These are phyloP conservation scores for Zalaria obscura DNA, from an alignment of 2,329 filamentous ascomycete genomes.

Conservation along the genomic window DNA sequence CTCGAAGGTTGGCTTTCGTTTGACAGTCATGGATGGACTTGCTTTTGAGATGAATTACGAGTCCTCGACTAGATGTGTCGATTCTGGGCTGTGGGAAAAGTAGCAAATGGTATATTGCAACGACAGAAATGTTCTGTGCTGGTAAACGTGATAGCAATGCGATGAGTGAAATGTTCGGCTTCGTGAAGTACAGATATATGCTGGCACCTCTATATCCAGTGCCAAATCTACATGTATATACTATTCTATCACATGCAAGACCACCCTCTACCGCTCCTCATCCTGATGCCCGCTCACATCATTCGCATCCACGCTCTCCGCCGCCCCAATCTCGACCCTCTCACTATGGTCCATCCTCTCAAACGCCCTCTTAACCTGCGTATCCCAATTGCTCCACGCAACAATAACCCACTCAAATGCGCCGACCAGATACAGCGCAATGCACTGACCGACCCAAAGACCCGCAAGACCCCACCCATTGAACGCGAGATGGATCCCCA, in stretches of 20 bases:
- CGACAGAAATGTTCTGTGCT: too few relatives aligned
- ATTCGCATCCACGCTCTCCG: constrained; percentile 13
- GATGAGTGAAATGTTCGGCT: too few relatives aligned
- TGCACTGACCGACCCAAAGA: constrained; percentile 49
- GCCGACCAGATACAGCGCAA: constrained; percentile 69
- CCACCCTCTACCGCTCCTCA: constrained; percentile 1
- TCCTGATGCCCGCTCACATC: constrained; percentile 8
- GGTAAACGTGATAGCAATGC: too few relatives aligned
- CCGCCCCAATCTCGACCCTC: constrained; percentile 22
- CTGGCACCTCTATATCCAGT: too few relatives aligned
- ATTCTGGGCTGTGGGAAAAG: too few relatives aligned
- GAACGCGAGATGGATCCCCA: constrained; percentile 75
- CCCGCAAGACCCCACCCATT: constrained; percentile 72
- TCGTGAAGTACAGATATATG: too few relatives aligned
- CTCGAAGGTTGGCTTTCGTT: too few relatives aligned
- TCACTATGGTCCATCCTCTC: constrained; percentile 48
- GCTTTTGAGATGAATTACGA: too few relatives aligned
- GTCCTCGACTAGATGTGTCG: too few relatives aligned
- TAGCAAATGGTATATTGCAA: too few relatives aligned
- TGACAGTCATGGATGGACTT: too few relatives aligned
- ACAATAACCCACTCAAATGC: constrained; percentile 68
- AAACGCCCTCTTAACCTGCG: constrained; percentile 57
- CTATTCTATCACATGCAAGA: neutral
- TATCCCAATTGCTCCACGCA: constrained; percentile 61
- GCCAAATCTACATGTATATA: too few relatives aligned